Evolutionary conservation across 225 moss, liverwort and hornwort species (phyloP).

Genomic region (Polytrichum formosum): DNA sequence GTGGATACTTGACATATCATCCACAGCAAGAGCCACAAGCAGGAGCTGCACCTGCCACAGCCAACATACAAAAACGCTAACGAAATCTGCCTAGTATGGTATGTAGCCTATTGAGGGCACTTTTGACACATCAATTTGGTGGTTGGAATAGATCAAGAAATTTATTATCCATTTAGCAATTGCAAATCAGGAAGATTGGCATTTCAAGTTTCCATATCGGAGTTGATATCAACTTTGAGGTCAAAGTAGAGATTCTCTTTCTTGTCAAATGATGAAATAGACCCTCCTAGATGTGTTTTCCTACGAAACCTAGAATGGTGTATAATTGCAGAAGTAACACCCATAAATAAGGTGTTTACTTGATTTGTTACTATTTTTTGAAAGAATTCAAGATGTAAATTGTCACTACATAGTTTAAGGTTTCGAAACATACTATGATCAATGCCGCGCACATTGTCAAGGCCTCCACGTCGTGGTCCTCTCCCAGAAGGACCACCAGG

Average conservation of each 20-base stretch:
- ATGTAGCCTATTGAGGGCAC: background rate
- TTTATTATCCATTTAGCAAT: background rate
- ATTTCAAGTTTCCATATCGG: background rate
- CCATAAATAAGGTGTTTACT: background rate
- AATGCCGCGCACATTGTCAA: constrained; percentile 52
- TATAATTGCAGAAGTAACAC: too few species aligned
- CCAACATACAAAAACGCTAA: constrained; percentile 13
- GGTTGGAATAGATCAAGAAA: background rate
- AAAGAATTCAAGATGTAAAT: background rate
- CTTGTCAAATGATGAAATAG: background rate
- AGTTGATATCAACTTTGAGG: too few species aligned
- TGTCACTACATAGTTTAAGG: background rate
- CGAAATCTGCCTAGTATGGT: too few species aligned
- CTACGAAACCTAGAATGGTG: too few species aligned
- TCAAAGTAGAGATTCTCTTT: too few species aligned
- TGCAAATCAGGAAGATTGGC: background rate
- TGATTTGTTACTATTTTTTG: background rate
- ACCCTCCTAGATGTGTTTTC: too few species aligned
- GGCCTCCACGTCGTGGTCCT: constrained; percentile 27
- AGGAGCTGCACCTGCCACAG: constrained; percentile 34
- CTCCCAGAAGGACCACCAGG: constrained; percentile 44
- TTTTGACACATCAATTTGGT: background rate
- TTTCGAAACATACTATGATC: constrained; percentile 44
- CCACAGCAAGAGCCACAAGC: constrained; percentile 62
- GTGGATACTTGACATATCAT: constrained; percentile 12